Base-by-base conservation (phyloP, 2,329 filamentous ascomycete genomes). In the Phialophora chinensis region DNA sequence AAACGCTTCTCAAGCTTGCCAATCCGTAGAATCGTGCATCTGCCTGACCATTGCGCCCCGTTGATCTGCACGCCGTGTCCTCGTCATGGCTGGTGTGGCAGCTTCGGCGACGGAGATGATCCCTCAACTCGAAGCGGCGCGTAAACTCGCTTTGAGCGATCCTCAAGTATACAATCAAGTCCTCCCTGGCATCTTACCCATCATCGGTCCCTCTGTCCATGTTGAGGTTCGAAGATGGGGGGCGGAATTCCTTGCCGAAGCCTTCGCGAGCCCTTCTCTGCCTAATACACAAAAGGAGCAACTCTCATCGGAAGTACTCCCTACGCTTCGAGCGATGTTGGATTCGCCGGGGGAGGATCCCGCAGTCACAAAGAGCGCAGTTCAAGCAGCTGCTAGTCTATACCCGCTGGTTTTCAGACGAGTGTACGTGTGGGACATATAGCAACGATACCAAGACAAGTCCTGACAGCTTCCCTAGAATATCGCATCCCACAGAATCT, bases 161-260 rank as follows among this genome's bases (percentile, higher is more conserved):
- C 86, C 93, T 70, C 88, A 88, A 75, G 92, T 96, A 81, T 99
- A 98, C 79, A 89, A 90, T 59, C 92, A 91, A 78, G 94, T 99
- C 76, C 90, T 99, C 69, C 91, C 92, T 75, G 93, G 92, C 56
- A 92, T 98, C 69, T 83, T 98, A n/a, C 93, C 93, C 63, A 93
- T 98, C 74, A 91, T 97, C 78, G 89, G 90, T 67, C 87, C 90
- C 60, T 84, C 85, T 71, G 86, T 91, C 70, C 86, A 87, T 68
- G 80, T 97, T 64, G 92, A 96, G 79, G 83, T 98, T 74, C 90
- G 93, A 79, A 85, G 93, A 90, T 99, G 95, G 95, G 95, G 94
- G 29, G 90, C 93, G 69, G 93, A 97, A 68, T 99, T 99, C 76
- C 84, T 99, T 52, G 93, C 94, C 64, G 95, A 99, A 82, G 93